These are phyloP conservation scores for Leccinum sublutescens DNA, from an alignment of 768 basidiomycete genomes.

Conservation along the genomic window DNA sequence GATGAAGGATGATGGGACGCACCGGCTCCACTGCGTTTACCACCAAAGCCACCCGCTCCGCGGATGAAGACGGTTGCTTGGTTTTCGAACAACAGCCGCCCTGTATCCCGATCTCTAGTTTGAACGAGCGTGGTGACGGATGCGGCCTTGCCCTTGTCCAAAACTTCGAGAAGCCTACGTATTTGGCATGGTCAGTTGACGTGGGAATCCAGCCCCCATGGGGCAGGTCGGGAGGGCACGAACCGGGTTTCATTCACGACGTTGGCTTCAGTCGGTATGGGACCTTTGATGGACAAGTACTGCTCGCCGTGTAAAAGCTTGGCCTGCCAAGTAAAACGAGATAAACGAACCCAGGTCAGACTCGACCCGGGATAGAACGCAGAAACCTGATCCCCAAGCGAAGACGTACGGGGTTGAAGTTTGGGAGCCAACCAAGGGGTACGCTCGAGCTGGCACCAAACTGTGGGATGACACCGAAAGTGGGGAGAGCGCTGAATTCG, in stretches of 20 bases:
- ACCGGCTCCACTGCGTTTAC: constrained; percentile 83
- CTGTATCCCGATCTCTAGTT: constrained; percentile 77
- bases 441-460: constrained; percentile 69
- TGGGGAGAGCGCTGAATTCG: constrained; percentile 82
- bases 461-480: constrained; percentile 94
- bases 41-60: constrained; percentile 94
- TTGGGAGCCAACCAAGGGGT: constrained; percentile 84
- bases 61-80: constrained; percentile 91
- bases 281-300: constrained; percentile 81
- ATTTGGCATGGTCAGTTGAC: constrained; percentile 6
- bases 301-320: constrained; percentile 99
- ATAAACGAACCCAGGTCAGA: background rate
- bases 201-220: background rate
- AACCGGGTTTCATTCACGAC: constrained; percentile 74
- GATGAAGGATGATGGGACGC: constrained; percentile 17
- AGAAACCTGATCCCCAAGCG: background rate
- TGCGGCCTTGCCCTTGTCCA: constrained; percentile 93
- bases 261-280: constrained; percentile 82
- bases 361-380: background rate
- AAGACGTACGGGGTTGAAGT: constrained; percentile 83
- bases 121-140: constrained; percentile 77
- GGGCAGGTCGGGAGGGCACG: constrained; percentile 19
- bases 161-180: constrained; percentile 67
- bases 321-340: constrained; percentile 47
- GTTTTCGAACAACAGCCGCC: constrained; percentile 86